Conservation (phyloP, 257 asterid species). For the Solanum pimpinellifolium region DNA sequence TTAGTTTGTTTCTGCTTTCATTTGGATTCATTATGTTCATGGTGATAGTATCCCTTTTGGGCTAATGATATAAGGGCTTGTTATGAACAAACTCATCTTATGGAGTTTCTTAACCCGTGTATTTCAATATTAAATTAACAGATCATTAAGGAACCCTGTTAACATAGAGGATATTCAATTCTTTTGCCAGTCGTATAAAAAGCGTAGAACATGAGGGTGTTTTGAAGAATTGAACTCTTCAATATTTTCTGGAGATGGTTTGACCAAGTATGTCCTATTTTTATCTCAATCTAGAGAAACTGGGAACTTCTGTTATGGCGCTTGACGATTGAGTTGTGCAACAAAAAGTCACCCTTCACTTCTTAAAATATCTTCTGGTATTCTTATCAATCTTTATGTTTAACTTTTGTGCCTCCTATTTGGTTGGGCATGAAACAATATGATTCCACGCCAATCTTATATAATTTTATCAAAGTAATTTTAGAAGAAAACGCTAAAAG, state of each 20-base stretch:
- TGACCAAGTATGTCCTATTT: neutral
- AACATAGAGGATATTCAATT: neutral
- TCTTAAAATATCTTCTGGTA: neutral
- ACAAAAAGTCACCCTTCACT: neutral
- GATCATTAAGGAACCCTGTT: neutral
- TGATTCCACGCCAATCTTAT: neutral
- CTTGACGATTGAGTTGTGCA: neutral
- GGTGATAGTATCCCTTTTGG: neutral
- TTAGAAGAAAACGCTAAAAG: neutral
- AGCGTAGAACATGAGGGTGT: neutral
- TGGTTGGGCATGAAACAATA: neutral
- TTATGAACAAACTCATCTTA: neutral
- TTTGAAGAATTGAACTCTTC: neutral
- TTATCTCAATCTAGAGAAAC: neutral
- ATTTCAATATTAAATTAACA: neutral
- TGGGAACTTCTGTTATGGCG: neutral
- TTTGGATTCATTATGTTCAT: neutral
- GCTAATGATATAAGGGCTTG: neutral
- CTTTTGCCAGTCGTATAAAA: neutral
- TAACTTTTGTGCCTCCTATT: neutral
- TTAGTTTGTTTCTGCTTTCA: neutral
- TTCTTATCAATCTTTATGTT: neutral
- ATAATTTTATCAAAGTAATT: neutral
- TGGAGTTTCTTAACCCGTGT: neutral
- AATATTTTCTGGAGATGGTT: neutral